Evolutionary conservation across 2,329 filamentous ascomycete species (phyloP), one percentile per base, ranked within the genome.

Genomic region (Arthroderma sp.): DNA sequence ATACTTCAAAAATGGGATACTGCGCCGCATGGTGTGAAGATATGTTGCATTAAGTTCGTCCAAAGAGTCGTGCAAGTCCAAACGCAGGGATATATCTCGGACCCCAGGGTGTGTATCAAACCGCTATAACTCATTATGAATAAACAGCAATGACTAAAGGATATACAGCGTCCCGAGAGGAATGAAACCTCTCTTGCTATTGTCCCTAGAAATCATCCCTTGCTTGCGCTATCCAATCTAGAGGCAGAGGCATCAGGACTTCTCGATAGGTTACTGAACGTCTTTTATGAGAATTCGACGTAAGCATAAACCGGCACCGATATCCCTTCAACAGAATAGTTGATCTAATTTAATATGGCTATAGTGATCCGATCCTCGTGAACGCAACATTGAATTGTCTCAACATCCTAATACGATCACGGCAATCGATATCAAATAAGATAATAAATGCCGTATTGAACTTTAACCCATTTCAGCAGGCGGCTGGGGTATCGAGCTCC

Each of bases 31-130:
- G 82, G 86, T 2, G 77, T 96, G 51, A 82, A 82, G 56, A 82
- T 96, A 62, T 94, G 87, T 71, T 96, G 91, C 68, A 82, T 96
- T 73, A 98, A 98, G 65, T 98, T 98, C 63, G 82, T 86, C 33
- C 89, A 98, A 68, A 80, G 86, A 51, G 86, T 96, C 38, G 83
- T 98, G 38, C 76, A 95, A 53, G 85, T 87, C 11, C 89, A 98
- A 65, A 95, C 86, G 7, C 80, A 82, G n/a, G 86, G 86, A 39
- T 68, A 82, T 47, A 83, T 85, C 53, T 72, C 78, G 45, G 89
- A 96, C 59, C 83, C 84, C 54, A 80, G 86, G 69, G 86, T 94
- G 75, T 63, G 77, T 69, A 50, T 46, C 29, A 15, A 34, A 7
- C 15, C 38, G 8, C 11, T 7, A 38, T 38, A 43, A 29, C 4